Conservation (phyloP, 805 yeast species). For the Hagleromyces aurorensis region DNA sequence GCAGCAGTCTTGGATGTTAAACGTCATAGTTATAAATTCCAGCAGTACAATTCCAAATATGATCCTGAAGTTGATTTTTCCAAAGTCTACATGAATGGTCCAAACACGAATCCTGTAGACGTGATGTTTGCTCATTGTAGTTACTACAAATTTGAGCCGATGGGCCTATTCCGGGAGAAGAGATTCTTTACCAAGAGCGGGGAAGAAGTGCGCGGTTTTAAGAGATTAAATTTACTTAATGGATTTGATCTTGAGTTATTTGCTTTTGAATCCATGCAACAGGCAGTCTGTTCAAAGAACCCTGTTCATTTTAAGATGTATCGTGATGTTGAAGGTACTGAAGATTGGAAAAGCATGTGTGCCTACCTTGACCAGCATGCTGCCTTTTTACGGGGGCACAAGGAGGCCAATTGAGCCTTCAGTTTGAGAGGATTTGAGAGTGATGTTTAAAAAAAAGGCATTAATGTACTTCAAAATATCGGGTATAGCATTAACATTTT, state of each 20-base stretch:
- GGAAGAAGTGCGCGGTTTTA: constrained; percentile 22
- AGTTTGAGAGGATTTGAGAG: too few species aligned
- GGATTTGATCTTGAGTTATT: constrained; percentile 26
- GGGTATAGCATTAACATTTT: too few species aligned
- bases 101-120: constrained; percentile 9
- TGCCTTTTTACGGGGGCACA: constrained; percentile 9
- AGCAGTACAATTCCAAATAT: constrained; percentile 12
- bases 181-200: constrained; percentile 14
- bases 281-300: constrained; percentile 14
- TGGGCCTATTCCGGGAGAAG: constrained; percentile 14
- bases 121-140: constrained; percentile 34
- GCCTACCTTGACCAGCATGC: constrained; percentile 14
- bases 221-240: constrained; percentile 6
- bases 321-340: constrained; percentile 6
- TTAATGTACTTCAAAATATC: too few species aligned
- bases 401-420: too few species aligned
- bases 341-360: constrained; percentile 20
- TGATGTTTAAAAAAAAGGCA: too few species aligned
- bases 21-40: constrained; percentile 5
- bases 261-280: constrained; percentile 11
- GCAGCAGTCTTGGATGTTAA: constrained; percentile 10
- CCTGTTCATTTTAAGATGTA: constrained; percentile 13
- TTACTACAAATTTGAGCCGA: constrained; percentile 33
- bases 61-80: constrained; percentile 10
- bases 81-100: constrained; percentile 9